Conservation (phyloP, 2,329 filamentous ascomycete genomes). For the Dothideomycetes sp. region DNA sequence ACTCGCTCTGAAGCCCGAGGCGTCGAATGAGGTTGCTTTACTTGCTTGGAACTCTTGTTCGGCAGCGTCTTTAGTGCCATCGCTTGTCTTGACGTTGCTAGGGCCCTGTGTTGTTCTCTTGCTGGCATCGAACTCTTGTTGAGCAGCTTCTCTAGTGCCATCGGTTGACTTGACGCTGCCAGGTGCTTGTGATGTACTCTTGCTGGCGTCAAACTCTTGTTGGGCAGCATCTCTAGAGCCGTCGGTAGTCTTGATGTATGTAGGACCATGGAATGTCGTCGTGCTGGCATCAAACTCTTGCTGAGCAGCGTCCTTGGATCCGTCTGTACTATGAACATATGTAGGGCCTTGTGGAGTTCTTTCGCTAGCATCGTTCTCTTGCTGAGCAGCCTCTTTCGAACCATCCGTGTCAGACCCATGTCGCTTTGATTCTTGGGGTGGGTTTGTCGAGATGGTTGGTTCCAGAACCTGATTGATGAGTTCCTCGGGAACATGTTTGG, state of each 20-base stretch:
- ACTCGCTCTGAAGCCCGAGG: slow-evolving; percentile 62
- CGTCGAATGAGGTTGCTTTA: slow-evolving; percentile 52
- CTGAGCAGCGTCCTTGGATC: background rate
- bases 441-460: background rate
- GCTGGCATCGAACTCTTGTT: slow-evolving; percentile 1
- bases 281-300: slow-evolving; percentile 8
- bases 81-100: background rate
- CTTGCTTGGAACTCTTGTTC: background rate
- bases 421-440: background rate
- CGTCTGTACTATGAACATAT: background rate
- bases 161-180: background rate
- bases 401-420: background rate
- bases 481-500: slow-evolving; percentile 60
- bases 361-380: background rate
- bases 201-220: slow-evolving; percentile 11
- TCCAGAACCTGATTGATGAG: slow-evolving; percentile 60
- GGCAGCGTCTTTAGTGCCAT: background rate
- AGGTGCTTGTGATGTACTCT: background rate
- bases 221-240: slow-evolving; percentile 1
- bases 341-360: background rate
- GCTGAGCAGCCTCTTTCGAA: background rate
- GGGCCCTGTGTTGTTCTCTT: background rate
- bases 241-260: background rate
- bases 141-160: background rate
- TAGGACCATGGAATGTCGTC: background rate